phyloP scores from a whole-genome alignment of 2,329 filamentous ascomycete genomes.

The Zymoseptoria crescenta region DNA sequence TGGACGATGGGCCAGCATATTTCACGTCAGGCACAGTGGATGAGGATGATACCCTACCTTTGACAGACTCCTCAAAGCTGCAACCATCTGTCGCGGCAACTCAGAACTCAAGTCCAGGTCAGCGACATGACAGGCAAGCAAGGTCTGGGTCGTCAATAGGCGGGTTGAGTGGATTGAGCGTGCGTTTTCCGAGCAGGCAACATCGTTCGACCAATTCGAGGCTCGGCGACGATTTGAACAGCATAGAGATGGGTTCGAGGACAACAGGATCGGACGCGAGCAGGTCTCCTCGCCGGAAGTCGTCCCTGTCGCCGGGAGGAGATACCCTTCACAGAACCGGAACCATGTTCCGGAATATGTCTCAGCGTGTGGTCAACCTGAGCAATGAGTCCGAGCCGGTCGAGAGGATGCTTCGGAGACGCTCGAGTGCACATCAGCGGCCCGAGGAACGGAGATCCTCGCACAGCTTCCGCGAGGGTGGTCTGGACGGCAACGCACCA shows the following conservation, averaged over 20 bases:
- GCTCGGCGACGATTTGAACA: slow-evolving; percentile 53
- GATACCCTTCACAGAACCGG: slow-evolving; percentile 44
- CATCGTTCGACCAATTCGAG: slow-evolving; percentile 32
- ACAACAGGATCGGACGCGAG: slow-evolving; percentile 40
- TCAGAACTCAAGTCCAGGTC: slow-evolving; percentile 33
- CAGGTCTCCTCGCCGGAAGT: slow-evolving; percentile 38
- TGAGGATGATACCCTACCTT: slow-evolving; percentile 51
- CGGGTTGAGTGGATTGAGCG: slow-evolving; percentile 40
- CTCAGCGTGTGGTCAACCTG: slow-evolving; percentile 93
- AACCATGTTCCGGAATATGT: slow-evolving; percentile 62
- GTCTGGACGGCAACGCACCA: slow-evolving; percentile 20
- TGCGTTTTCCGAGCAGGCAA: slow-evolving; percentile 42
- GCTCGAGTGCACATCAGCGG: slow-evolving; percentile 38
- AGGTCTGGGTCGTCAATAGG: slow-evolving; percentile 4
- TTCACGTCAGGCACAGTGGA: slow-evolving; percentile 39
- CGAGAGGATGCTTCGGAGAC: slow-evolving; percentile 67
- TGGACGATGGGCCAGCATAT: slow-evolving; percentile 47
- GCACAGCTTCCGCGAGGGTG: neutral
- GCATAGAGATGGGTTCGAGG: slow-evolving; percentile 51
- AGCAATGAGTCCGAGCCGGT: slow-evolving; percentile 84
- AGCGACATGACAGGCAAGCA: slow-evolving; percentile 38
- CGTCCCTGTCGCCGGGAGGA: slow-evolving; percentile 40
- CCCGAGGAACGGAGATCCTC: neutral
- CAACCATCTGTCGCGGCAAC: slow-evolving; percentile 49
- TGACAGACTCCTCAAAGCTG: slow-evolving; percentile 50